phyloP scores from a whole-genome alignment of 2,329 filamentous ascomycete genomes.

The Penicillium carneum region DNA sequence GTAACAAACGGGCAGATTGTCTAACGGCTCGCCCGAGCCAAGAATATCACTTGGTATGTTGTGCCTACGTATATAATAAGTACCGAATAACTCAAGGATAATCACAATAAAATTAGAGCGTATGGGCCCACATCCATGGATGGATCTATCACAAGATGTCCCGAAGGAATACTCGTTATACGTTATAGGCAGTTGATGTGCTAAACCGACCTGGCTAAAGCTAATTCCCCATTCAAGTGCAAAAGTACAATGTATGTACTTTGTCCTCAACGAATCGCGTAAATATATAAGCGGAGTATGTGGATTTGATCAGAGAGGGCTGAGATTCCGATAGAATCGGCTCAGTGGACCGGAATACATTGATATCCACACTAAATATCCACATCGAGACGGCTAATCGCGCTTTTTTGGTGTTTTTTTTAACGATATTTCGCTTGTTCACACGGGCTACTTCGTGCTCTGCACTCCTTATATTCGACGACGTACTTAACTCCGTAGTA shows the following conservation, averaged over 20 bases:
- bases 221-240: background rate
- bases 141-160: background rate
- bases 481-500: background rate
- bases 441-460: background rate
- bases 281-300: background rate
- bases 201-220: background rate
- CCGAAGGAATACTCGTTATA: background rate
- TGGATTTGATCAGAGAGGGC: background rate
- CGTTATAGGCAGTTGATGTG: background rate
- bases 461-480: background rate
- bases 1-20: constrained; percentile 6
- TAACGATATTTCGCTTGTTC: background rate
- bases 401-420: too few relatives aligned
- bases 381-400: background rate
- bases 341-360: background rate
- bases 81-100: too few relatives aligned
- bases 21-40: background rate
- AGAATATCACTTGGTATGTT: background rate
- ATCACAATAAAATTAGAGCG: background rate
- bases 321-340: background rate
- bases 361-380: background rate
- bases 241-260: background rate
- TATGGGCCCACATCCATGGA: background rate
- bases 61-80: too few relatives aligned
- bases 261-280: background rate